Base-by-base conservation (phyloP, 208 protist genomes). In the Leishmania aethiopica region DNA sequence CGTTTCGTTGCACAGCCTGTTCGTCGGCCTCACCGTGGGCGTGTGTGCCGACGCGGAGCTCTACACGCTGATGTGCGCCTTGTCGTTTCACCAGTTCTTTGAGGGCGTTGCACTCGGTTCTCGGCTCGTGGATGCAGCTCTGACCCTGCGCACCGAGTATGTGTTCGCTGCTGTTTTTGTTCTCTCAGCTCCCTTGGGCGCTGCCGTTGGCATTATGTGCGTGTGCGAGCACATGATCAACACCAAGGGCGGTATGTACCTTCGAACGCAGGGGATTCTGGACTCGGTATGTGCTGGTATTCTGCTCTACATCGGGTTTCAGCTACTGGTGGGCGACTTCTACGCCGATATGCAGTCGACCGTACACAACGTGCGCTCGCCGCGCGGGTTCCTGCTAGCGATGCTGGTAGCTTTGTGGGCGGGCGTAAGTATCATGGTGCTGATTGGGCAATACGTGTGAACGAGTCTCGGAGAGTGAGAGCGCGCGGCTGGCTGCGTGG, bases 51-150 rank as follows among this genome's bases (percentile, higher is more conserved):
- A 95, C 57, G 28, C 69, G 17, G 89, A 91, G 80, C 81, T 90
- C 5, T 80, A 72, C 79, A 86, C 85, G 35, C 76, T 95, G 8
- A 75, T 89, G 57, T 84, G 83, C 60, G 92, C 92, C n/a, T 72
- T 95, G 40, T 81, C 77, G 73, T 84, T 95, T n/a, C 92, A 95
- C 66, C 92, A 95, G 78, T 83, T 94, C 67, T 95, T 94, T 62
- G 92, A 94, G 51, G 92, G 92, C 35, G 75, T 94, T 28, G 90
- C 90, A 10, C 83, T 95, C 22, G 90, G 90, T 64, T 85, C 90
- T 32, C 83, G 89, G 2, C 77, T 95, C 35, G 90, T 86, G 17
- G 89, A 94, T 11, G 84, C 92, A 8, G 74, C 82, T n/a, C 79
- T 95, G 66, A 66, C 76, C 3, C 66, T 72, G 8, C 60, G 74